Base-by-base conservation (phyloP, 2,329 filamentous ascomycete species). In the Clonostachys chloroleuca region DNA sequence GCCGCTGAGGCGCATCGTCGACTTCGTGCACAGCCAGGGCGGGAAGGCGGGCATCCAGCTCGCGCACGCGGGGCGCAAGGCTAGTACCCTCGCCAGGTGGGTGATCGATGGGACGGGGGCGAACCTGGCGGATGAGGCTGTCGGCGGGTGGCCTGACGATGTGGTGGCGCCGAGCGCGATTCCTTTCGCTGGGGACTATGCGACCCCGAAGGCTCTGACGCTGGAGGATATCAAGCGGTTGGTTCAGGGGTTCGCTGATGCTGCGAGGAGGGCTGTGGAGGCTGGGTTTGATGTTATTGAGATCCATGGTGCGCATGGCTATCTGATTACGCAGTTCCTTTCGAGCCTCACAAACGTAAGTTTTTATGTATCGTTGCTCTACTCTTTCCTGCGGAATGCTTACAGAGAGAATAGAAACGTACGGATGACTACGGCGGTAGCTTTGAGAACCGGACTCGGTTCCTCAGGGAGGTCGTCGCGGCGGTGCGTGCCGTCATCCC, bases 11-110 rank as follows among this genome's bases (percentile, higher is more conserved):
- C 78, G 80, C 49, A 78, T 92, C 42, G 80, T 84, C 35, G 87
- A 95, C 51, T 95, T 91, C 52, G 81, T 86, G 3, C 90, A 95
- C 70, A 82, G 79, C 24, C 91, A 95, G 66, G 78, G 77, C 60
- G 84, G 90, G 59, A 82, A 87, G 53, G 82, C 89, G 45, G 89
- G 80, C 45, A 84, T 95, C 51, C 91, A 96, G 70, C 75, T 95
- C 5, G 88, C 73, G 2, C 91, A 96, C 59, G 90, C 89, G 0
- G 91, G 91, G 3, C 73, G 84, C 47, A 87, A 87, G 65, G 83
- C 78, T 3, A 79, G 73, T 62, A 80, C 72, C 2, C 58, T 81
- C 17, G 73, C 82, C 0, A 80, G 81, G 1, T 92, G 86, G 86
- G 66, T 89, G 75, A 58, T 56, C 14, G 61, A 59, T 17, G 54